phyloP scores from a whole-genome alignment of 2,329 filamentous ascomycete species.

The Pochonia chlamydosporia region DNA sequence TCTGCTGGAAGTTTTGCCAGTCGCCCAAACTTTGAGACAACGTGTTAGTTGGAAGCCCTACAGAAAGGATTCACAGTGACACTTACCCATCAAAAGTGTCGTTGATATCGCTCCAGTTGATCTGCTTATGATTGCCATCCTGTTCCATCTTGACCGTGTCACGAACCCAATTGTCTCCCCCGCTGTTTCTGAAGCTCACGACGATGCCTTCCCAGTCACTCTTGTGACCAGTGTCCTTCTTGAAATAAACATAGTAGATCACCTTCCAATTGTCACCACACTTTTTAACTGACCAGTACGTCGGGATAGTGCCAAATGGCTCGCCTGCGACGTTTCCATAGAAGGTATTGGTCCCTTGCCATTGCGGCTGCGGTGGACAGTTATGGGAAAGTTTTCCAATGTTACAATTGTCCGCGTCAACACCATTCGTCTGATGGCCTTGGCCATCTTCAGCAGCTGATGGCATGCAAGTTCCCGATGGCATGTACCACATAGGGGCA shows the following conservation, averaged over 20 bases:
- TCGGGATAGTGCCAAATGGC: slow-evolving; percentile 12
- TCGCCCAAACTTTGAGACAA: slow-evolving; percentile 3
- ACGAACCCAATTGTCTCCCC: slow-evolving; percentile 11
- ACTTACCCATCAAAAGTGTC: slow-evolving; percentile 16
- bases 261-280: slow-evolving; percentile 16
- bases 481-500: slow-evolving; percentile 14
- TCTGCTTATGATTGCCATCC: slow-evolving; percentile 11
- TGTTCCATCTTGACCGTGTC: slow-evolving; percentile 13
- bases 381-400: slow-evolving; percentile 8
- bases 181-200: slow-evolving; percentile 13
- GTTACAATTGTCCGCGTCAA: slow-evolving; percentile 13
- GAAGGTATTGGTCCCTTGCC: slow-evolving; percentile 12
- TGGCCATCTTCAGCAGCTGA: slow-evolving; percentile 14
- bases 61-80: neutral
- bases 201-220: slow-evolving; percentile 18
- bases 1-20: slow-evolving; percentile 12
- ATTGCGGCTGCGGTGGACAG: slow-evolving; percentile 11
- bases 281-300: slow-evolving; percentile 12
- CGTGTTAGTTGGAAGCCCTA: neutral
- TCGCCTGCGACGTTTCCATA: slow-evolving; percentile 13
- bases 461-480: slow-evolving; percentile 14
- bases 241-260: slow-evolving; percentile 19
- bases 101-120: slow-evolving; percentile 15
- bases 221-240: slow-evolving; percentile 19
- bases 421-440: slow-evolving; percentile 13